Evolutionary conservation across 257 asterid species (phyloP), one percentile per base, ranked within the genome.

Genomic region (Sherardia arvensis): DNA sequence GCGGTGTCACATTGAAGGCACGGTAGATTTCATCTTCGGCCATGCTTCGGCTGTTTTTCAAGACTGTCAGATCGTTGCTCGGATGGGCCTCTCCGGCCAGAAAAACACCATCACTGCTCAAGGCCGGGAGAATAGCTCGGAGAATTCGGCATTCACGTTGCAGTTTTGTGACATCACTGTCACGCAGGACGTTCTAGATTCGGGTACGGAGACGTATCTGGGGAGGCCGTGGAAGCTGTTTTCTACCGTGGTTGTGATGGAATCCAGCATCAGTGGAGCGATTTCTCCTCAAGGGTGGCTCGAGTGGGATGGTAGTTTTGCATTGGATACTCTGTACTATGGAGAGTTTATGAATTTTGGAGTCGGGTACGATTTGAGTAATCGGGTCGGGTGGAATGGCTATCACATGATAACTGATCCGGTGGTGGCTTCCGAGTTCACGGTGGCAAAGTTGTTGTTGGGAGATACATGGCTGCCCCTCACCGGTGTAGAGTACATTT

Each of bases 41-140:
- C 83, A 75, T 17, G 80, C 82, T 10, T 58, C 85, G 0, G 80
- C 71, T 0, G 83, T 85, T 1, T 78, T 80, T 64, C 93, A 85
- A 20, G 77, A 70, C 57, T 78, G 85, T 26, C 70, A 66, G 17
- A 78, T 85, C 58, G 14, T 38, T 0, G 85, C 83, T 23, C 58
- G 82, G 23, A 74, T 80, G 62, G 89, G 89, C 57, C 75, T 82
- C 17, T 71, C 85, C 0, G 73, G 67, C 17, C 89, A 82, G 7
- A 85, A 80, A 61, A 85, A 82, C 77, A 85, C 88, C 29, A 71
- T 85, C 47, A 85, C 93, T 0, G 86, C 93, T 0, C 87, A 85
- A 1, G 87, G 87, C 36, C 79, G 93, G 26, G 79, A 71, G 33
- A 73, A 59, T 0, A 36, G 66, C 0, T 21, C 7, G 0, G 82